A percentile compares a stretch with the other conserved stretches of the same genome.
phyloP scores from a whole-genome alignment of 2,329 filamentous ascomycete species.

The Pseudogymnoascus sp. region DNA sequence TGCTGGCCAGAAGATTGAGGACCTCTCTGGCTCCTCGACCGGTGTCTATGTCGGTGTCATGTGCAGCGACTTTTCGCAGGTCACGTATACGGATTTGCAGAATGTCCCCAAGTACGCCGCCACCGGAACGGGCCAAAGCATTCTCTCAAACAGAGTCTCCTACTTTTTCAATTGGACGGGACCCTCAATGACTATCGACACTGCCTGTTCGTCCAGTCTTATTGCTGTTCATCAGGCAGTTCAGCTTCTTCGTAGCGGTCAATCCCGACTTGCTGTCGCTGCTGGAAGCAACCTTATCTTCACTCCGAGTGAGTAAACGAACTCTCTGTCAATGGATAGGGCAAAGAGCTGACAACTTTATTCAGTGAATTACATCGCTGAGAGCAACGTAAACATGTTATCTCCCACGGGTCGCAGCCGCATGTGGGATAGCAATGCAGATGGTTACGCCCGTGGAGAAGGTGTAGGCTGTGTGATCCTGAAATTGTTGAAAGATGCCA shows the following conservation, averaged over 20 bases:
- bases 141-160: slow-evolving; percentile 33
- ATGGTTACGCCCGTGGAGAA: slow-evolving; percentile 32
- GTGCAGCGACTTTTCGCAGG: slow-evolving; percentile 29
- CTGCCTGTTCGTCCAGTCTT: slow-evolving; percentile 31
- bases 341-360: background rate
- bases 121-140: slow-evolving; percentile 26
- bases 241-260: slow-evolving; percentile 14
- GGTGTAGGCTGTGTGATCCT: slow-evolving; percentile 49
- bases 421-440: slow-evolving; percentile 23
- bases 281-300: slow-evolving; percentile 19
- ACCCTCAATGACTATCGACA: slow-evolving; percentile 32
- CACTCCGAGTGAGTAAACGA: background rate
- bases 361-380: slow-evolving; percentile 7
- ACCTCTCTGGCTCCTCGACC: slow-evolving; percentile 17
- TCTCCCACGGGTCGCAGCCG: slow-evolving; percentile 29
- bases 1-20: slow-evolving; percentile 19
- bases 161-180: slow-evolving; percentile 34
- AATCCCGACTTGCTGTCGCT: slow-evolving; percentile 15
- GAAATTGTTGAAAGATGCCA: slow-evolving; percentile 48
- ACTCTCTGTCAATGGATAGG: background rate
- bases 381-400: slow-evolving; percentile 32
- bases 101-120: slow-evolving; percentile 25
- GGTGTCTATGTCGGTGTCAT: slow-evolving; percentile 28
- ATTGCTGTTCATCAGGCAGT: slow-evolving; percentile 28
- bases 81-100: slow-evolving; percentile 30